Percentiles rank a stretch among this genome's conserved stretches.
These are phyloP conservation scores for Hypoxylon lenormandii DNA, from an alignment of 495 filamentous ascomycete species.

Conservation along the genomic window DNA sequence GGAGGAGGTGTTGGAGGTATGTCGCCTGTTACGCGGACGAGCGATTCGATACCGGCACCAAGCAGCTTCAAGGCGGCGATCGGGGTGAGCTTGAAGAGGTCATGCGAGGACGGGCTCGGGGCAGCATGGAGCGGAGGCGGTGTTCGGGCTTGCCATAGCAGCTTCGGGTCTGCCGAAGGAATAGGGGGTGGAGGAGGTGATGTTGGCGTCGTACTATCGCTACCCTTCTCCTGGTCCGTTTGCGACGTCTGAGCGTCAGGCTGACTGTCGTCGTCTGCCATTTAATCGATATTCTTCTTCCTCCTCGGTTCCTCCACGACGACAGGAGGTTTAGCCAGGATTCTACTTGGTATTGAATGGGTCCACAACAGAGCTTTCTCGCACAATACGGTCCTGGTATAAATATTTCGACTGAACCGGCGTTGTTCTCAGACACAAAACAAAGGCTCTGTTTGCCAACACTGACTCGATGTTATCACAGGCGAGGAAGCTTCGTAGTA, in stretches of 20 bases:
- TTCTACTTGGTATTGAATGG: no score
- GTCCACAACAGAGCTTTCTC: neutral
- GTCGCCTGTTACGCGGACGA: conserved; percentile 78
- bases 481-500: conserved; percentile 18
- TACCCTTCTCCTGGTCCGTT: conserved; percentile 6
- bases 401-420: neutral
- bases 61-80: conserved; percentile 83
- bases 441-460: neutral
- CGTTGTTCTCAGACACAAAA: neutral
- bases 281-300: conserved; percentile 1
- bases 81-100: conserved; percentile 79
- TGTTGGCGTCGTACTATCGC: conserved; percentile 34
- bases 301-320: neutral
- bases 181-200: conserved; percentile 63
- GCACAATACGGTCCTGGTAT: neutral
- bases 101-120: conserved; percentile 53
- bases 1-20: conserved; percentile 78
- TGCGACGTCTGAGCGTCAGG: conserved; percentile 26
- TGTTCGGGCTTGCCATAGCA: conserved; percentile 50
- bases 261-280: conserved; percentile 28
- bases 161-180: conserved; percentile 62
- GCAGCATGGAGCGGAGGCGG: conserved; percentile 50
- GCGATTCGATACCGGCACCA: conserved; percentile 74
- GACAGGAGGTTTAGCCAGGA: neutral
- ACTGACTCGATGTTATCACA: conserved; percentile 5